Conservation (phyloP, 768 basidiomycete genomes). For the Calocybe cyanea region DNA sequence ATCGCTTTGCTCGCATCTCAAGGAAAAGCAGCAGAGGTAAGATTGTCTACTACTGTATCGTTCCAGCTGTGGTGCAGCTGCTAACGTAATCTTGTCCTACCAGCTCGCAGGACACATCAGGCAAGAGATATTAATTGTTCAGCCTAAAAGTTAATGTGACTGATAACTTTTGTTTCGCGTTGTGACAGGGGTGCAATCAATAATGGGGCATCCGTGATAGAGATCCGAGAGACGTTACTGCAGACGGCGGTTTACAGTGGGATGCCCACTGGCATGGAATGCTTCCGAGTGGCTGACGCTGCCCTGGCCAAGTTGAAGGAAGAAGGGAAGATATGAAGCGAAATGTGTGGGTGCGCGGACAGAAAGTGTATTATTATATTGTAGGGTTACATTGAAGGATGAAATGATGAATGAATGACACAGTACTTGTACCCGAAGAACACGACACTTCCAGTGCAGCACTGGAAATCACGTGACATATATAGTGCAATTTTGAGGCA, state of each 20-base stretch:
- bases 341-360: not conserved
- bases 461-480: not conserved
- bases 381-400: not conserved
- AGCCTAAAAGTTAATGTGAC: not conserved
- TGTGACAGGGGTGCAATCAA: slow-evolving; percentile 35
- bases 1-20: slow-evolving; percentile 40
- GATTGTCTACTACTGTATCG: slow-evolving; percentile 5
- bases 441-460: not conserved
- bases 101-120: slow-evolving; percentile 37
- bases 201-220: slow-evolving; percentile 40
- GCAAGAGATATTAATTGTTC: slow-evolving; percentile 7
- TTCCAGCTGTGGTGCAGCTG: not conserved
- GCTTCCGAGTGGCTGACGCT: slow-evolving; percentile 37
- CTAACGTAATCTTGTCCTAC: not conserved
- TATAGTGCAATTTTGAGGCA: not conserved
- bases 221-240: slow-evolving; percentile 40
- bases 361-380: not conserved
- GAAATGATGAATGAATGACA: not conserved
- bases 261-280: slow-evolving; percentile 39
- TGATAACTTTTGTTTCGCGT: too few species aligned
- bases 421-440: not conserved
- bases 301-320: slow-evolving; percentile 34
- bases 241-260: slow-evolving; percentile 41
- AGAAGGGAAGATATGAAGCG: slow-evolving; percentile 25
- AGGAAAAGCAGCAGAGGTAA: slow-evolving; percentile 40